phyloP scores from a whole-genome alignment of 2,329 filamentous ascomycete species.

The Exophiala phaeomuriformis region DNA sequence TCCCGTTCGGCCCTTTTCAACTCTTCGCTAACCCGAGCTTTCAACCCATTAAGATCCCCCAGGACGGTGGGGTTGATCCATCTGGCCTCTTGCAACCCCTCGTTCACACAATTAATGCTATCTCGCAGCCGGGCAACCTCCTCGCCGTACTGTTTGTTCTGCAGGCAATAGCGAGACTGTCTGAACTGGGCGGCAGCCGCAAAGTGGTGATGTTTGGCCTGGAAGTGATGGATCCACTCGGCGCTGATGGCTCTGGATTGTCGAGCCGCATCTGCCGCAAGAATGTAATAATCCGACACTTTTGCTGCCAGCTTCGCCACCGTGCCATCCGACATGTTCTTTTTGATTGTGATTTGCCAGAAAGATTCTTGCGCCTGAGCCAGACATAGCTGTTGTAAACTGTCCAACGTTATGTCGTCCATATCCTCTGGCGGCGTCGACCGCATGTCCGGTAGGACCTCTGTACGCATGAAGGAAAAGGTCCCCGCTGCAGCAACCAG shows the following conservation, averaged over 20 bases:
- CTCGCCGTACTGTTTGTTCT: slow-evolving; percentile 91
- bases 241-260: slow-evolving; percentile 84
- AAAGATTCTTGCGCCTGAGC: slow-evolving; percentile 96
- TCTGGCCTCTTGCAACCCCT: slow-evolving; percentile 75
- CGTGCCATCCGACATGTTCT: slow-evolving; percentile 81
- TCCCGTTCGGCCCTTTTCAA: slow-evolving; percentile 85
- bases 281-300: slow-evolving; percentile 83
- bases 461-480: slow-evolving; percentile 66
- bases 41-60: slow-evolving; percentile 74
- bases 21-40: slow-evolving; percentile 75
- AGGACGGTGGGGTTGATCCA: slow-evolving; percentile 76
- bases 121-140: slow-evolving; percentile 83
- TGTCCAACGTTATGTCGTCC: slow-evolving; percentile 80
- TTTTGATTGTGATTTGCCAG: slow-evolving; percentile 95
- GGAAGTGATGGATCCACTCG: slow-evolving; percentile 97
- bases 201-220: slow-evolving; percentile 95
- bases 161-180: slow-evolving; percentile 80
- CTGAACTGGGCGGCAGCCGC: slow-evolving; percentile 90
- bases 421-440: slow-evolving; percentile 87
- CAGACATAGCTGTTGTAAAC: slow-evolving; percentile 72
- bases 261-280: slow-evolving; percentile 75
- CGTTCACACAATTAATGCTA: slow-evolving; percentile 71
- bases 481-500: slow-evolving; percentile 84
- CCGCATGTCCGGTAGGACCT: slow-evolving; percentile 73
- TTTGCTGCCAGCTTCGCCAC: slow-evolving; percentile 87